Conservation (phyloP, 1,284 basidiomycete genomes). For the Naganishia albida region DNA sequence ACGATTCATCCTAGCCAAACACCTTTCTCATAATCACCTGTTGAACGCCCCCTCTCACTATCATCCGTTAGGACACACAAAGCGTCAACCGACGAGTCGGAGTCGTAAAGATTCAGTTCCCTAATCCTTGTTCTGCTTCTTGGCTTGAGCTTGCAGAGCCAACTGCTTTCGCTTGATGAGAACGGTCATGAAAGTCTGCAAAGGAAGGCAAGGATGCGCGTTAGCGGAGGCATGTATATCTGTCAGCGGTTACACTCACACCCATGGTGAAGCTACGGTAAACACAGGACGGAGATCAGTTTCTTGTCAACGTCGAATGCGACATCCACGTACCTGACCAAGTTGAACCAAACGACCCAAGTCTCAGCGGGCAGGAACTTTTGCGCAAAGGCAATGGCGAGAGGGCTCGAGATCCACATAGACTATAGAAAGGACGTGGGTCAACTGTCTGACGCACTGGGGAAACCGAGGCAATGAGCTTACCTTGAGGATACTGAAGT, state of each 20-base stretch:
- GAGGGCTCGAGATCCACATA: slow-evolving; percentile 72
- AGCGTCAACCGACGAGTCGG: too few species aligned
- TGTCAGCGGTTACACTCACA: background rate
- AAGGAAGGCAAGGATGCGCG: slow-evolving; percentile 55
- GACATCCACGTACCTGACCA: slow-evolving; percentile 59
- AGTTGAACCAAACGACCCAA: slow-evolving; percentile 75
- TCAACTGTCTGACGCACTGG: background rate
- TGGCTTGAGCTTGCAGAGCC: slow-evolving; percentile 31
- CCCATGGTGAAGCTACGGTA: slow-evolving; percentile 20
- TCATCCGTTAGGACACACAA: too few species aligned
- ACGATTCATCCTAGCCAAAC: too few species aligned
- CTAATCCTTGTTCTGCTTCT: slow-evolving; percentile 30
- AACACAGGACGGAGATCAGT: background rate
- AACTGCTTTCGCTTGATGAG: slow-evolving; percentile 35
- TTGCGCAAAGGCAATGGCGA: slow-evolving; percentile 71
- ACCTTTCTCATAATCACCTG: too few species aligned
- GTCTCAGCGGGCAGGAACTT: slow-evolving; percentile 71
- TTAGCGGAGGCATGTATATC: background rate
- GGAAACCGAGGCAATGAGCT: slow-evolving; percentile 35
- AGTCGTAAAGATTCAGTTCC: too few species aligned
- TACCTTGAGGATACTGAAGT: slow-evolving; percentile 73
- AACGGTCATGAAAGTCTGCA: slow-evolving; percentile 63
- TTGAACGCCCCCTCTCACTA: too few species aligned
- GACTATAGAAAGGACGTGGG: slow-evolving; percentile 53
- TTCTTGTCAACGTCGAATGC: background rate